Base-by-base conservation (phyloP, 306 rosid genomes). In the Canavalia ensiformis region DNA sequence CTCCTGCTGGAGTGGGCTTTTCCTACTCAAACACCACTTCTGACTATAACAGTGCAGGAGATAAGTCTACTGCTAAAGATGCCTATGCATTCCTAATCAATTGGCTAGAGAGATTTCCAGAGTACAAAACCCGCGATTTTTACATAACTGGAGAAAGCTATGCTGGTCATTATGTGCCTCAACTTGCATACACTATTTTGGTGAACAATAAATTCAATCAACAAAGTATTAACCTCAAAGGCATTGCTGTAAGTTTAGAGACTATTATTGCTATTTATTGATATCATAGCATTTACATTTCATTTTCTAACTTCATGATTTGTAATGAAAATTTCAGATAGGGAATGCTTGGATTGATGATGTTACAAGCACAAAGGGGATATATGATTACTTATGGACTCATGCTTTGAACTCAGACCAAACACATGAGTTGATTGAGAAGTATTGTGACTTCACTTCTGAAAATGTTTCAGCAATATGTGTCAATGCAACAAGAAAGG, bases 1-100 rank as follows among this genome's bases (percentile, higher is more conserved):
- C 93, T 6, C 93, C 90, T 1, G 93, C 90, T 8, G 90, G 88
- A 74, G 90, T 91, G 2, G 93, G 96, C 18, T 91, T 91, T 75
- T 91, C 90, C 25, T 89, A 89, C 66, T 85, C 96, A 60, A 80
- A 88, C 80, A 88, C 81, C 11, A 37, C 84, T 0, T 86, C 88
- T 0, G 87, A 91, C 52, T 83, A 84, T 58, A 47, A 35, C 30
- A 4, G 3, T 0, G 31, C 64, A 25, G 91, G 94, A 1, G 94
- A 92, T 75, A 81, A 47, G 65, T 56, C 62, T 31, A 85, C 90
- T 3, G 90, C 97, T 0, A 46, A 77, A 0, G 90, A 90, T 77
- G 66, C 91, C 3, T 92, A 92, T 63, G 55, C 34, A 4, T 92
- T 90, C 67, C 88, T 90, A 0, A 28, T 90, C 37, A 92, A 90